Evolutionary conservation across 78 protist genomes (phyloP), one percentile per base, ranked within the genome.

Genomic region (Abeoforma whisleri): DNA sequence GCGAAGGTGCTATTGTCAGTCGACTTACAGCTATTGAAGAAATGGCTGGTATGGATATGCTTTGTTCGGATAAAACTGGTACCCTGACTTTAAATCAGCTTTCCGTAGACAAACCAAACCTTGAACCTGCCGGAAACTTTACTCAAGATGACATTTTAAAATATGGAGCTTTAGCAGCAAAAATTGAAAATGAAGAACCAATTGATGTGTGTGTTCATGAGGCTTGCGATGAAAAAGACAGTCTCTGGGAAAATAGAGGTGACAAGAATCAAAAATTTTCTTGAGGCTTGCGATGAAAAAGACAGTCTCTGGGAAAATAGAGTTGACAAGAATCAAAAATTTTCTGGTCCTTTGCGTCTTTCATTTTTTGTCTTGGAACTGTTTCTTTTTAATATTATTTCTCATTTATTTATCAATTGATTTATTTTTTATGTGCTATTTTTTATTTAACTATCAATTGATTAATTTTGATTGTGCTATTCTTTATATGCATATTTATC

Each of bases 51-150:
- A 81, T 87, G 75, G 81, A 80, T 23, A 34, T 87, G 28, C 39
- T 87, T 8, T 87, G 90, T 85, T 91, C 95, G 2, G 98, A 96
- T 90, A 96, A 96, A 85, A 95, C 98, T 22, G 98, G 98, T 48
- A 96, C 99, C 12, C 94, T 97, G 40, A 97, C 99, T 32, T 74
- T 79, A 34, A 95, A 95, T 89, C 38, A 87, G 38, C 95, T 97
- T 90, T 93, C 93, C 0, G 94, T 95, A 36, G 93, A 92, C 85
- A 39, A 39, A 1, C 57, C 37, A 35, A n/a, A 8, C 73, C 1
- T 86, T 36, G 1, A 79, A 31, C 12, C 88, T 30, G 0, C 48
- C 31, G 82, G 39, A 25, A 91, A 76, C 0, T 0, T 83, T 19
- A 34, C 84, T 19, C 38, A 82, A 0, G 92, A 81, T 25, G 91